phyloP scores from a whole-genome alignment of 2,329 filamentous ascomycete species.

The Leptographium radiaticola region DNA sequence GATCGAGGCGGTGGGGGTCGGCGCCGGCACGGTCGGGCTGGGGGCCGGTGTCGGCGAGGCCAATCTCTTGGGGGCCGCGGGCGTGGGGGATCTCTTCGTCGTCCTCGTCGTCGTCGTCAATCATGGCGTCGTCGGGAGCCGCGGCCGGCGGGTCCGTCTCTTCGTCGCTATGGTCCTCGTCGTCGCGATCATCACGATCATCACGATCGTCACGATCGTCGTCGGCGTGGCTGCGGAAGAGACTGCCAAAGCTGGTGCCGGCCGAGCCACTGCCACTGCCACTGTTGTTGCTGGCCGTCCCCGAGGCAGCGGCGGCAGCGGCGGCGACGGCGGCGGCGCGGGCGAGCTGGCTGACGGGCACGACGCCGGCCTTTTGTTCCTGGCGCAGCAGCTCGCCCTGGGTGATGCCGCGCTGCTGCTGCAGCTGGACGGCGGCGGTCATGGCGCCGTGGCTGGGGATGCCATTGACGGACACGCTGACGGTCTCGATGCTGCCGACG shows the following conservation, averaged over 20 bases:
- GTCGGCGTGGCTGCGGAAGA: background rate
- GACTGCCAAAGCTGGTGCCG: conserved; percentile 3
- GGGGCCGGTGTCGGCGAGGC: conserved; percentile 74
- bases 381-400: conserved; percentile 79
- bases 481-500: conserved; percentile 66
- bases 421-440: conserved; percentile 12
- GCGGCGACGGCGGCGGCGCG: conserved; percentile 25
- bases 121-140: conserved; percentile 7
- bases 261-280: conserved; percentile 7
- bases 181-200: background rate
- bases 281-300: conserved; percentile 4
- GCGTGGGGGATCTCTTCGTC: conserved; percentile 61
- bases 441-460: conserved; percentile 38
- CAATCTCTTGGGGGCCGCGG: conserved; percentile 72
- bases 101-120: conserved; percentile 14
- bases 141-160: conserved; percentile 12
- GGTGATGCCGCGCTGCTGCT: conserved; percentile 43
- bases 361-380: conserved; percentile 70
- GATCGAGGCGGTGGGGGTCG: conserved; percentile 34
- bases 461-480: conserved; percentile 62
- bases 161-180: background rate
- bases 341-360: conserved; percentile 51
- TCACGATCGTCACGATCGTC: conserved; percentile 1
- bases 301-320: conserved; percentile 10
- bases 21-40: conserved; percentile 31